Evolutionary conservation across 441 rosid species (phyloP), one percentile per base, ranked within the genome.

Genomic region (Adansonia madagascariensis): DNA sequence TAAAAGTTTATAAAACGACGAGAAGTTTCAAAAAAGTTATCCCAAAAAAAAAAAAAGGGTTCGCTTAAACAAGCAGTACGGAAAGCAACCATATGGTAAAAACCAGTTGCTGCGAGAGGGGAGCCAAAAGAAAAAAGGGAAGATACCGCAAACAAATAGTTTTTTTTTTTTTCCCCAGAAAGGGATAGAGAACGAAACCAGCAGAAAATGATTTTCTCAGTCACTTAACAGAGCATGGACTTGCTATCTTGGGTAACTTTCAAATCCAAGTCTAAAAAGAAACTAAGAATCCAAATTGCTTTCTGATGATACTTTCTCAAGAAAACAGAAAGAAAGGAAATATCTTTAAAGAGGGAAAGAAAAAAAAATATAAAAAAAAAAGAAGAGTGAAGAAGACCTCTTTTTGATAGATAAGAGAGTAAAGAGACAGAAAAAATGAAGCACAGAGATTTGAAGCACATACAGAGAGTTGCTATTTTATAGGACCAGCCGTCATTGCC

Each of bases 11-110:
- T 83, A 43, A 78, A 89, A 86, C 85, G 78, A 79, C 76, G 85
- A 82, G 88, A 87, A 79, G 71, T 85, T 86, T 86, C 90, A 80
- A 81, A 88, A 85, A 91, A 87, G 90, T 75, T 49, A 62, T 15
- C 46, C 78, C 74, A 69, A 77, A 69, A 77, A 66, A 17, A 49
- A 75, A 64, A 77, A 60, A 77, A 31, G 56, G 3, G 39, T 31
- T 31, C 22, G 72, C 65, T 62, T 10, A 53, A 75, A 62, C 52
- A 63, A 63, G 31, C 64, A 69, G 76, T 56, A 69, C 64, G 73
- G 79, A 70, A 53, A 50, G 70, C 71, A 55, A 75, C 20, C 71
- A 71, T 50, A 65, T 17, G 77, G 47, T 44, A 41, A 57, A 71
- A 39, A 7, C 4, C 39, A 82, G 66, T 75, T 35, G 66, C 5